Evolutionary conservation across 1,139 yeast species (phyloP).

Genomic region (Candida dubliniensis): DNA sequence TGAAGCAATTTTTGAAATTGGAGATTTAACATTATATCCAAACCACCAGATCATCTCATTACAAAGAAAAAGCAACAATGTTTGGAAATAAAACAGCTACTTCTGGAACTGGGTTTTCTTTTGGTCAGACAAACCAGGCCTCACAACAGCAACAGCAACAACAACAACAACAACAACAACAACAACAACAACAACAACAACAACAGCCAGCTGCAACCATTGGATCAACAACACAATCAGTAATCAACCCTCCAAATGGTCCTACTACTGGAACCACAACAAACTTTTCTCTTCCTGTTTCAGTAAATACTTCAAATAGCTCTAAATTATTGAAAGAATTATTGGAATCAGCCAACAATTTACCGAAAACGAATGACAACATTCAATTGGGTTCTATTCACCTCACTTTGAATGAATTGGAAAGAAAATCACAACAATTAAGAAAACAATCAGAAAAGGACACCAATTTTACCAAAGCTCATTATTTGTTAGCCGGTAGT

Average conservation of each 20-base stretch:
- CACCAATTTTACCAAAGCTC: constrained; percentile 76
- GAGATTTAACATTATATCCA: no score
- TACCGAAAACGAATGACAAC: constrained; percentile 56
- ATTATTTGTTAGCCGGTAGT: constrained; percentile 84
- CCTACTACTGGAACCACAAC: constrained; percentile 8
- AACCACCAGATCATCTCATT: background rate
- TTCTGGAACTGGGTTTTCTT: constrained; percentile 14
- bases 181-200: constrained; percentile 4
- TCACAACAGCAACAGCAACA: constrained; percentile 6
- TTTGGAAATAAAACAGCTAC: constrained; percentile 17
- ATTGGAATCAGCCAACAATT: constrained; percentile 66
- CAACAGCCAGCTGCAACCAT: constrained; percentile 6
- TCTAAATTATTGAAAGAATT: constrained; percentile 53
- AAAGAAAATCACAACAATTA: constrained; percentile 63
- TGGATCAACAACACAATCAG: constrained; percentile 10
- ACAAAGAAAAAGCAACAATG: constrained; percentile 5
- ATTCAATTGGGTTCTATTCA: constrained; percentile 72
- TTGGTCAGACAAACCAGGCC: constrained; percentile 13
- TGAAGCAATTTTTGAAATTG: background rate
- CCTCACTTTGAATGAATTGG: constrained; percentile 74
- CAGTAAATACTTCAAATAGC: constrained; percentile 11
- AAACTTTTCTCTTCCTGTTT: constrained; percentile 10
- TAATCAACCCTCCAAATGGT: constrained; percentile 10
- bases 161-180: constrained; percentile 10
- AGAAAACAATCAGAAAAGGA: constrained; percentile 46